phyloP scores from a whole-genome alignment of 768 basidiomycete species.

The Dentipellis sp. region DNA sequence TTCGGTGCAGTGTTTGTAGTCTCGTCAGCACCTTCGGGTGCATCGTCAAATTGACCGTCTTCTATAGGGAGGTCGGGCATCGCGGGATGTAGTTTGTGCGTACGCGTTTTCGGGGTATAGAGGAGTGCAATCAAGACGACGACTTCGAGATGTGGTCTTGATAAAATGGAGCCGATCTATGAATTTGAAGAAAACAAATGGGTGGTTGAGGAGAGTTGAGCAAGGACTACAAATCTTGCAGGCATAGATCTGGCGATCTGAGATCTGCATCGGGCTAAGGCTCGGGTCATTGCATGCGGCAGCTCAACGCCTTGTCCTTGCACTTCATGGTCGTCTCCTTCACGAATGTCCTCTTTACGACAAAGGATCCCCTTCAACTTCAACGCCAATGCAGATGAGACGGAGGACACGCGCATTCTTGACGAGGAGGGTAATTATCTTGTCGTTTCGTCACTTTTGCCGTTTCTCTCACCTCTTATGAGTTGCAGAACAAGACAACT shows the following conservation, averaged over 20 bases:
- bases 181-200: too few relatives aligned
- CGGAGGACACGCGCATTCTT: not conserved
- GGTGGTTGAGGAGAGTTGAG: too few relatives aligned
- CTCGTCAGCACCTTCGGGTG: slow-evolving; percentile 25
- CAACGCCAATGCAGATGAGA: not conserved
- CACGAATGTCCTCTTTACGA: not conserved
- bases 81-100: not conserved
- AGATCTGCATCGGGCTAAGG: too few relatives aligned
- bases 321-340: too few relatives aligned
- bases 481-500: slow-evolving; percentile 47
- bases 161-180: too few relatives aligned
- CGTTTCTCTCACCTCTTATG: not conserved
- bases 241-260: too few relatives aligned
- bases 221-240: too few relatives aligned
- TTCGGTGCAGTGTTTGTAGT: slow-evolving; percentile 1
- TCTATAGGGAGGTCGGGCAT: slow-evolving; percentile 21
- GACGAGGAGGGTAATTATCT: not conserved
- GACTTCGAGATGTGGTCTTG: too few relatives aligned
- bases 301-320: too few relatives aligned
- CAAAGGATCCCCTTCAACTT: not conserved
- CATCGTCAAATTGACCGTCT: slow-evolving; percentile 57
- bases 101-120: too few relatives aligned
- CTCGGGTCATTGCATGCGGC: too few relatives aligned
- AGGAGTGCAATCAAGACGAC: too few relatives aligned
- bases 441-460: not conserved